Evolutionary conservation across 179 eudicot species (phyloP).

Genomic region (Heliamphora ciliata): DNA sequence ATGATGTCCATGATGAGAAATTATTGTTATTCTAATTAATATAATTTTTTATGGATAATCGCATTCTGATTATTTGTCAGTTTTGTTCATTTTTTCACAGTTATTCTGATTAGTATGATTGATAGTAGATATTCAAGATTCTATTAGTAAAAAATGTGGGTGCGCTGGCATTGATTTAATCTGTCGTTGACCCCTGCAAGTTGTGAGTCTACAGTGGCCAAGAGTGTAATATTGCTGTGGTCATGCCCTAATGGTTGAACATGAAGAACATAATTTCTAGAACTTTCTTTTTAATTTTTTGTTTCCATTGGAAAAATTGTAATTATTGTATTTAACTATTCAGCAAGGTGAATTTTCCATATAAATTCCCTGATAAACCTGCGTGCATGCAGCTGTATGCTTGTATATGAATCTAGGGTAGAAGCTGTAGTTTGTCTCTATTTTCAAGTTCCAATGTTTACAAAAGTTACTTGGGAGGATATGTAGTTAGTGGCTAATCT

Average conservation of each 20-base stretch:
- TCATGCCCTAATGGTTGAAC: background rate
- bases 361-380: background rate
- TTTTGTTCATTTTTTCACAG: too few relatives aligned
- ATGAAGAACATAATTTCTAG: background rate
- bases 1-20: too few relatives aligned
- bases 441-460: background rate
- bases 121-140: background rate
- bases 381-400: background rate
- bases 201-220: constrained; percentile 99
- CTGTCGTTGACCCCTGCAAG: constrained; percentile 36
- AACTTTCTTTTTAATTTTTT: background rate
- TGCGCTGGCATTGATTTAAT: background rate
- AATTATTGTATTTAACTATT: background rate
- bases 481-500: too few relatives aligned
- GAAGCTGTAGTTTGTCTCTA: background rate
- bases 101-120: background rate
- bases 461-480: too few relatives aligned
- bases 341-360: background rate
- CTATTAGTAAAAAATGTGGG: background rate
- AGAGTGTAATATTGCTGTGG: constrained; percentile 27
- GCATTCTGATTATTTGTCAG: background rate
- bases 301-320: background rate
- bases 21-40: background rate
- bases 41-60: background rate
- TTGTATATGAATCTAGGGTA: background rate